phyloP scores from a whole-genome alignment of 805 yeast genomes.

The Saccharomycopsis fodiens region DNA sequence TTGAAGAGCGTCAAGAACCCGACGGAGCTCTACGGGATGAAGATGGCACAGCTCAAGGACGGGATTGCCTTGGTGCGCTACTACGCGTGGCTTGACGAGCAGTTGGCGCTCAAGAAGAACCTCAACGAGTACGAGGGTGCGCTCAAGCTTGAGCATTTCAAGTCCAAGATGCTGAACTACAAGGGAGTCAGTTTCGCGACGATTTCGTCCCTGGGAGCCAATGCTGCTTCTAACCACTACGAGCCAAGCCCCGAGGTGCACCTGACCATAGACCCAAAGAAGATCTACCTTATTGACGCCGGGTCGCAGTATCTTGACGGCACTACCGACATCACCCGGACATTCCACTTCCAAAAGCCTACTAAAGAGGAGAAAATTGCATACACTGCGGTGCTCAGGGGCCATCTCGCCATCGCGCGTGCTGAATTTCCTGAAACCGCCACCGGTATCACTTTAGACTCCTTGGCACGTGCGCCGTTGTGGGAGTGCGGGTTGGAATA shows the following conservation, averaged over 20 bases:
- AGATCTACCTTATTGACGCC: conserved; percentile 48
- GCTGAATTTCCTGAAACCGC: conserved; percentile 49
- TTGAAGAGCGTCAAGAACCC: conserved; percentile 46
- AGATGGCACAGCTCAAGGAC: conserved; percentile 47
- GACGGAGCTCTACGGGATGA: conserved; percentile 44
- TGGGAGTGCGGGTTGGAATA: conserved; percentile 54
- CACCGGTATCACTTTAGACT: conserved; percentile 47
- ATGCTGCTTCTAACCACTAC: conserved; percentile 74
- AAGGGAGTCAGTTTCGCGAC: conserved; percentile 67
- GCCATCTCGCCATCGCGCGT: conserved; percentile 42
- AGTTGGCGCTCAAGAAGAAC: conserved; percentile 32
- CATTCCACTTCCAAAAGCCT: conserved; percentile 47
- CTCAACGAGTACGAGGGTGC: conserved; percentile 49
- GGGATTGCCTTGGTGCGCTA: conserved; percentile 47
- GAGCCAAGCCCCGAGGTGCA: conserved; percentile 38
- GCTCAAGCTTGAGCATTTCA: conserved; percentile 35
- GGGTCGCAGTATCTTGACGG: conserved; percentile 59
- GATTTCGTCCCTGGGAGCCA: conserved; percentile 67
- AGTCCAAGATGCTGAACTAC: conserved; percentile 38
- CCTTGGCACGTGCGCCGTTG: conserved; percentile 49
- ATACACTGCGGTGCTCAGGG: conserved; percentile 53
- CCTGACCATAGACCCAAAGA: conserved; percentile 42
- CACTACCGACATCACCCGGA: conserved; percentile 58
- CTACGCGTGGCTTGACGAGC: conserved; percentile 52
- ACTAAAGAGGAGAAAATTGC: conserved; percentile 37